A percentile compares a stretch with the other conserved stretches of the same genome.
Conservation (phyloP, 768 basidiomycete genomes). For the Mycena indigotica region DNA sequence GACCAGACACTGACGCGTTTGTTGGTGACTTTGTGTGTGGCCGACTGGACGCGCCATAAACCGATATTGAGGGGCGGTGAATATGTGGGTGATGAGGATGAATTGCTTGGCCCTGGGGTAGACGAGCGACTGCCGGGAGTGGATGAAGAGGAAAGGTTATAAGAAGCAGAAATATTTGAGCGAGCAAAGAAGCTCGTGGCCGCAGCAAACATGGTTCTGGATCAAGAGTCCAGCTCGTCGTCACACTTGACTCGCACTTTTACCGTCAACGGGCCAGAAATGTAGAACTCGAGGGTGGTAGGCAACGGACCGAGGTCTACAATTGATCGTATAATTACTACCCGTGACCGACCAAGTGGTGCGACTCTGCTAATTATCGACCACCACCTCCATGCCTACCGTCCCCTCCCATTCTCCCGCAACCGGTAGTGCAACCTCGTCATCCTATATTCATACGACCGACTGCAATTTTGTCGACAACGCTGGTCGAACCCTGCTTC, state of each 20-base stretch:
- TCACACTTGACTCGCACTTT: too few relatives aligned
- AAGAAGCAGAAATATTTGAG: conserved; percentile 79
- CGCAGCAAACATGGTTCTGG: conserved; percentile 65
- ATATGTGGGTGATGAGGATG: conserved; percentile 42
- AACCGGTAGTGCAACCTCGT: conserved; percentile 49
- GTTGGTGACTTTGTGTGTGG: conserved; percentile 83
- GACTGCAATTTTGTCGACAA: conserved; percentile 74
- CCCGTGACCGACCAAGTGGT: too few relatives aligned
- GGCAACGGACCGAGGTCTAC: too few relatives aligned
- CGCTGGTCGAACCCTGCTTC: conserved; percentile 71
- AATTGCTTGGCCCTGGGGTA: conserved; percentile 43
- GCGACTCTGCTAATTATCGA: too few relatives aligned
- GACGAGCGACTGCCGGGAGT: conserved; percentile 46
- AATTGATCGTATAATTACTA: too few relatives aligned
- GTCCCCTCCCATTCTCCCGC: conserved; percentile 61
- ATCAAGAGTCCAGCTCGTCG: neutral
- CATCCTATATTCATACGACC: conserved; percentile 66
- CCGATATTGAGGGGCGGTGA: conserved; percentile 71
- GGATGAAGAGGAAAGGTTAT: conserved; percentile 57
- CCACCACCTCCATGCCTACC: conserved; percentile 46
- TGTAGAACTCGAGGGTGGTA: too few relatives aligned
- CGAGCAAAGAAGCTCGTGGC: conserved; percentile 83
- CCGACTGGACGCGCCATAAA: conserved; percentile 86
- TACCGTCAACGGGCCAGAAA: too few relatives aligned
- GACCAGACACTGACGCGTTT: conserved; percentile 94